Conservation (phyloP, 2,329 filamentous ascomycete species). For the Arthroderma sp. region DNA sequence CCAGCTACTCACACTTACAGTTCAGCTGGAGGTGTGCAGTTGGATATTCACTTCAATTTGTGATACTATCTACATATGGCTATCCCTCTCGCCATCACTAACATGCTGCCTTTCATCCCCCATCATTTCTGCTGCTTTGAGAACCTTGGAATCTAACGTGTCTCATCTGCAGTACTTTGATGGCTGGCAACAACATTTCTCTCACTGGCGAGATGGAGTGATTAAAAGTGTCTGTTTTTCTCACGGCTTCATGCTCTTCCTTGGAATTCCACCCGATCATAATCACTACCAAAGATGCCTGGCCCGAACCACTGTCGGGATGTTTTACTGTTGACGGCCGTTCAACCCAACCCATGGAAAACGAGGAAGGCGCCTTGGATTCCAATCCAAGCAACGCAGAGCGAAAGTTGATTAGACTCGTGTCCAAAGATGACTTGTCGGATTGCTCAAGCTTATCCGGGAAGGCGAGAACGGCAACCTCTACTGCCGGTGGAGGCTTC, state of each 20-base stretch:
- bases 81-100: too few relatives aligned
- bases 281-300: conserved; percentile 31
- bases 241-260: conserved; percentile 36
- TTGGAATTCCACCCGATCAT: conserved; percentile 41
- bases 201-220: conserved; percentile 30
- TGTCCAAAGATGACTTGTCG: conserved; percentile 18
- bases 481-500: conserved; percentile 35
- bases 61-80: too few relatives aligned
- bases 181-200: conserved; percentile 24
- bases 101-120: too few relatives aligned
- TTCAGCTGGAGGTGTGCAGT: too few relatives aligned
- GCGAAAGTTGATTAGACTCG: conserved; percentile 27
- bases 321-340: conserved; percentile 20
- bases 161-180: conserved; percentile 32
- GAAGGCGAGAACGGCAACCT: conserved; percentile 36
- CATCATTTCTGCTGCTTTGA: too few relatives aligned
- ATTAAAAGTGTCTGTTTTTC: conserved; percentile 34
- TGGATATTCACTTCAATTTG: too few relatives aligned
- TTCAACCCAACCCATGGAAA: conserved; percentile 26
- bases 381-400: conserved; percentile 17
- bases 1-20: too few relatives aligned
- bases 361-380: conserved; percentile 12
- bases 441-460: conserved; percentile 19
- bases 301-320: conserved; percentile 26
- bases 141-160: conserved; percentile 26